Evolutionary conservation across 164 flowering plant genomes (phyloP).

Genomic region (Vitis cinerea): DNA sequence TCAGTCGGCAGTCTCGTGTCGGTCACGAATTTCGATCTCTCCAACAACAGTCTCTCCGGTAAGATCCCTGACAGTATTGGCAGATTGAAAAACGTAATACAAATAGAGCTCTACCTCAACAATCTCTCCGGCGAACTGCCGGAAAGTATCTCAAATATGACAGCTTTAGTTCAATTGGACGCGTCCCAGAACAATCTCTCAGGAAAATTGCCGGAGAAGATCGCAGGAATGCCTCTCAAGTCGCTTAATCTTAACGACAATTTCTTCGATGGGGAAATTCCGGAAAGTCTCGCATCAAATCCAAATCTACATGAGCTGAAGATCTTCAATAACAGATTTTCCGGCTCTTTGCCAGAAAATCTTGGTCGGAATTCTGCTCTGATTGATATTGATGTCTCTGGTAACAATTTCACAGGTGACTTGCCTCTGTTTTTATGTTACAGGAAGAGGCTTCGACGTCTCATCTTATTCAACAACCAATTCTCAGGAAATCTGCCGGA

Average conservation of each 20-base stretch:
- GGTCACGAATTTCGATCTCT: constrained; percentile 48
- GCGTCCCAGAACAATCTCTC: constrained; percentile 59
- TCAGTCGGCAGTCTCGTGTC: constrained; percentile 36
- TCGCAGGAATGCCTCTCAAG: constrained; percentile 42
- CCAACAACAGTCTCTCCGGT: constrained; percentile 47
- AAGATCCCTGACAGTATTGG: constrained; percentile 53
- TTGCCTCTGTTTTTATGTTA: constrained; percentile 56
- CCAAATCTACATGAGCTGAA: constrained; percentile 37
- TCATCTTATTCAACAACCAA: constrained; percentile 44
- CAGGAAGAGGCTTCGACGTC: constrained; percentile 32
- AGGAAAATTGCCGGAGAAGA: constrained; percentile 48
- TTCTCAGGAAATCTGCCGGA: constrained; percentile 57
- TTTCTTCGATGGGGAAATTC: constrained; percentile 48
- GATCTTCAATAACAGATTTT: constrained; percentile 64
- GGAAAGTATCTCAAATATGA: constrained; percentile 44
- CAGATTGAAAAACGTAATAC: constrained; percentile 26
- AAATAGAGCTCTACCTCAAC: constrained; percentile 51
- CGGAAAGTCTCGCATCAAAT: constrained; percentile 37
- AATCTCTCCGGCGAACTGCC: constrained; percentile 60
- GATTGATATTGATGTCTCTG: constrained; percentile 55
- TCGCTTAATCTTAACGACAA: constrained; percentile 65
- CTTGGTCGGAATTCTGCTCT: constrained; percentile 52
- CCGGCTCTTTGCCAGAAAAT: constrained; percentile 50
- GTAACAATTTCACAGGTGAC: constrained; percentile 53
- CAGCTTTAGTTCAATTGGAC: constrained; percentile 37